Evolutionary conservation across 768 basidiomycete genomes (phyloP).

Genomic region (Russula sp.): DNA sequence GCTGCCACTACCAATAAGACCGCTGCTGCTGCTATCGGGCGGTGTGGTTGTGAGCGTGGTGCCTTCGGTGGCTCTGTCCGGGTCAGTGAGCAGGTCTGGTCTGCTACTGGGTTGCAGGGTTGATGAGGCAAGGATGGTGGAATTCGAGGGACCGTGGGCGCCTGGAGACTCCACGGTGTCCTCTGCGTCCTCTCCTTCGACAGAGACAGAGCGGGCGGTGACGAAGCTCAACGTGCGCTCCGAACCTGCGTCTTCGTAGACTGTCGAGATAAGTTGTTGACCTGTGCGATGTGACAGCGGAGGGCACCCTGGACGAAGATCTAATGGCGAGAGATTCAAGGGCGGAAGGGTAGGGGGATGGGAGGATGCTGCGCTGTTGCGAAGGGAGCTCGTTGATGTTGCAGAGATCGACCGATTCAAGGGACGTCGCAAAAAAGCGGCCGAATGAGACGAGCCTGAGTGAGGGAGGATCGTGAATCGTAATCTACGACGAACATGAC

Average conservation of each 20-base stretch:
- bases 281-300: slow-evolving; percentile 19
- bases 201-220: slow-evolving; percentile 26
- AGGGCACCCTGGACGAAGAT: slow-evolving; percentile 18
- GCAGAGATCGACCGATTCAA: slow-evolving; percentile 60
- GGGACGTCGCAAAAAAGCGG: slow-evolving; percentile 55
- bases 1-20: neutral
- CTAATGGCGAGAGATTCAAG: slow-evolving; percentile 26
- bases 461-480: neutral
- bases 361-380: slow-evolving; percentile 43
- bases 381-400: slow-evolving; percentile 35
- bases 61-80: neutral
- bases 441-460: slow-evolving; percentile 31
- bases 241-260: slow-evolving; percentile 27
- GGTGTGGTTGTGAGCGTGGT: slow-evolving; percentile 1
- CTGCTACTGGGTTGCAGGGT: neutral
- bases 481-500: slow-evolving; percentile 13
- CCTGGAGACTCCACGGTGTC: neutral
- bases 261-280: slow-evolving; percentile 28
- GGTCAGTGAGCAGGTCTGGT: neutral
- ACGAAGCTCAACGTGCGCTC: slow-evolving; percentile 30
- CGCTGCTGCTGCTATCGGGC: neutral
- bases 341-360: slow-evolving; percentile 49
- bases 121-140: neutral
- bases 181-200: slow-evolving; percentile 17
- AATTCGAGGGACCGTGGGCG: neutral